Evolutionary conservation across 331 rosid genomes (phyloP).

Genomic region (Pyrus hybrid): DNA sequence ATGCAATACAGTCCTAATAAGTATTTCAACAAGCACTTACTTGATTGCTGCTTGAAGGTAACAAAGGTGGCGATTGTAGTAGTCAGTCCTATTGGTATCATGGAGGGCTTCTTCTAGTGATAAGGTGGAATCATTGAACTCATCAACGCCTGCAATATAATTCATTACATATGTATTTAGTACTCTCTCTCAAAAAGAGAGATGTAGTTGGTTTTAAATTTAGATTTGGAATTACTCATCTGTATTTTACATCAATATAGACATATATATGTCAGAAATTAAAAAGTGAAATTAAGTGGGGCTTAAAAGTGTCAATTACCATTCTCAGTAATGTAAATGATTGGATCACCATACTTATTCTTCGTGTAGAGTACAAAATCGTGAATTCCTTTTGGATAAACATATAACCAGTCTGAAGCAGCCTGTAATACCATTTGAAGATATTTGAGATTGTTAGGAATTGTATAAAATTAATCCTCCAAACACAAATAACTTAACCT

Average conservation of each 20-base stretch:
- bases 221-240: background rate
- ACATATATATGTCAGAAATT: background rate
- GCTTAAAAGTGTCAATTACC: constrained; percentile 15
- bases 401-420: constrained; percentile 10
- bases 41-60: background rate
- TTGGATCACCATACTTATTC: constrained; percentile 29
- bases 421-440: constrained; percentile 2
- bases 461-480: background rate
- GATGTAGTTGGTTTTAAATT: background rate
- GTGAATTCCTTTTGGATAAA: constrained; percentile 29
- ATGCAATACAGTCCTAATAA: background rate
- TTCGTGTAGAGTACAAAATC: constrained; percentile 20
- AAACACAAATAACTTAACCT: background rate
- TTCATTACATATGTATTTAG: background rate
- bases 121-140: background rate
- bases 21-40: background rate
- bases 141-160: background rate
- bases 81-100: background rate
- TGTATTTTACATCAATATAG: background rate
- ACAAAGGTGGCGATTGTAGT: background rate
- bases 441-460: background rate
- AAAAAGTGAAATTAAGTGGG: background rate
- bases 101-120: background rate
- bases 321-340: constrained; percentile 44
- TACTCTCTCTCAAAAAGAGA: background rate